Conservation (phyloP, 805 yeast genomes). For the Isabelozyma pseudorhagii region DNA sequence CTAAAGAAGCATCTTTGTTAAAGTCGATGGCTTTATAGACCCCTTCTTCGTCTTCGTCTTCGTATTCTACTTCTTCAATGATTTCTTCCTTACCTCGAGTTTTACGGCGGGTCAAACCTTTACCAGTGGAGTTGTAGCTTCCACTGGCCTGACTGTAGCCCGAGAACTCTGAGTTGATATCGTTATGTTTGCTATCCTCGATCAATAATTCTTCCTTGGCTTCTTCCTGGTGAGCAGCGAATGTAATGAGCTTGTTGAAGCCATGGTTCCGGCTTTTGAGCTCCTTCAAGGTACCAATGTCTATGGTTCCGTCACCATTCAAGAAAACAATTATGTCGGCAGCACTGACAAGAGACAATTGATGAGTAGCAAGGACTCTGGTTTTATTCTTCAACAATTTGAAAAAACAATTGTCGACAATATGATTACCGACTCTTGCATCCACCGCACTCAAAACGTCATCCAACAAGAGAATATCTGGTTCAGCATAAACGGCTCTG, state of each 20-base stretch:
- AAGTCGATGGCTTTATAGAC: not conserved
- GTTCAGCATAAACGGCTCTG: conserved; percentile 69
- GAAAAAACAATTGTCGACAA: conserved; percentile 63
- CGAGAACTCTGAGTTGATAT: not conserved
- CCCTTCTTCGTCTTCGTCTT: conserved; percentile 6
- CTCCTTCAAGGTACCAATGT: conserved; percentile 59
- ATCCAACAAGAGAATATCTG: conserved; percentile 67
- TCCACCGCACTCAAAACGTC: conserved; percentile 86
- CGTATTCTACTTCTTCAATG: conserved; percentile 6
- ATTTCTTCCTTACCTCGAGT: not conserved
- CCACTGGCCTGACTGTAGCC: not conserved
- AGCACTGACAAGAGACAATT: conserved; percentile 61
- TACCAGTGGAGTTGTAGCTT: not conserved
- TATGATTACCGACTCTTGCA: conserved; percentile 81
- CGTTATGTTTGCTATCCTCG: not conserved
- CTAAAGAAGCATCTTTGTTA: conserved; percentile 12
- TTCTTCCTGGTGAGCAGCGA: conserved; percentile 11
- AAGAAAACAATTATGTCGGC: conserved; percentile 75
- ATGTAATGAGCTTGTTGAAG: conserved; percentile 39
- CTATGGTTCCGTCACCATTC: conserved; percentile 60
- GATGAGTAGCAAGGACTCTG: conserved; percentile 80
- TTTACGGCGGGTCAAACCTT: not conserved
- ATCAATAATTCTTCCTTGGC: not conserved
- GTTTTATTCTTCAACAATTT: conserved; percentile 60
- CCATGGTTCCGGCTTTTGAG: conserved; percentile 35